Conservation (phyloP, 176 grass and related monocot genomes). For the Oropetium thomaeum region DNA sequence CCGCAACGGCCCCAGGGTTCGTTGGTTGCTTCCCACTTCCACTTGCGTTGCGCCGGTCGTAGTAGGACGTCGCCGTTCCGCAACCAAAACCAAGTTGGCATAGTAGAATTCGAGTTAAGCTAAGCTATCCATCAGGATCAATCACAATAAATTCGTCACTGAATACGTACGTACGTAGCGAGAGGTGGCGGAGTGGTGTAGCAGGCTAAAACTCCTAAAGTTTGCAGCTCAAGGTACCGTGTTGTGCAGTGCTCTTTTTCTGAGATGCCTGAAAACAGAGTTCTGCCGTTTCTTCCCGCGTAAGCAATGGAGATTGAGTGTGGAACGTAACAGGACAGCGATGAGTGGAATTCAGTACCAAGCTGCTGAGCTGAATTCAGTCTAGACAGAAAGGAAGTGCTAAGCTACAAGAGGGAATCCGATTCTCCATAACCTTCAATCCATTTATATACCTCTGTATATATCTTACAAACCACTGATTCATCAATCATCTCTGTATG, state of each 20-base stretch:
- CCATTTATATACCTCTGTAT: constrained; percentile 1
- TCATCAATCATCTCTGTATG: constrained; percentile 24
- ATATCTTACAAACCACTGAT: constrained; percentile 24
- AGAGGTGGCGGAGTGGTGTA: background rate
- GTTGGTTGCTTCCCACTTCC: constrained; percentile 33
- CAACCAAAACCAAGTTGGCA: background rate
- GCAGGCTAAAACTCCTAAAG: background rate
- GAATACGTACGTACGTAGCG: constrained; percentile 3
- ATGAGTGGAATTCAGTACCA: background rate
- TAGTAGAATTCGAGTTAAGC: constrained; percentile 2
- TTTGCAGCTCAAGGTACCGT: background rate
- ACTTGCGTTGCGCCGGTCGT: background rate
- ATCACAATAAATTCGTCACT: background rate
- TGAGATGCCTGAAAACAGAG: constrained; percentile 1
- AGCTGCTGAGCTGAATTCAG: background rate
- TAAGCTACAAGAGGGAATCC: background rate
- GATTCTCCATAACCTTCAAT: constrained; percentile 8
- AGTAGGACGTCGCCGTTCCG: background rate
- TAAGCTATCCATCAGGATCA: background rate
- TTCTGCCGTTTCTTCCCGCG: background rate
- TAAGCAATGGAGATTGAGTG: constrained; percentile 26
- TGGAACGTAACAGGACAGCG: background rate
- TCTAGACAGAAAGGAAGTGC: background rate
- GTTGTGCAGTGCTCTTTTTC: background rate
- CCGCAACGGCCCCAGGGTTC: constrained; percentile 29